Percentiles rank a stretch among this genome's conserved stretches.
Evolutionary conservation across 1,284 basidiomycete species (phyloP).

Genomic region (Ganoderma sinense): DNA sequence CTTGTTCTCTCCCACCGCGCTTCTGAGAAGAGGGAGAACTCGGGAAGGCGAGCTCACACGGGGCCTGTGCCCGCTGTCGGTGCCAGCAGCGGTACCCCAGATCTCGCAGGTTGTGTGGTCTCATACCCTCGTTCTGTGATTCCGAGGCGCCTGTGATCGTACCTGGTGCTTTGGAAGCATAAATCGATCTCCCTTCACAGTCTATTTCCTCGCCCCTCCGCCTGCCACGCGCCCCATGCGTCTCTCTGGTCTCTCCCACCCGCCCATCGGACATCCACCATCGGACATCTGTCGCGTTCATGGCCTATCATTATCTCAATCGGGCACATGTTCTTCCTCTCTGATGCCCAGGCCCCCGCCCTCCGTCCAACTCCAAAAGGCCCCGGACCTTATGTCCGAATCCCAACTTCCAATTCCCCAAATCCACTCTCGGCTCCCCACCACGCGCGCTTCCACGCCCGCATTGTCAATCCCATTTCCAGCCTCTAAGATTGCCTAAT

Average conservation of each 20-base stretch:
- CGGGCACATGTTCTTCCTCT: neutral
- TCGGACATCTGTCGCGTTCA: neutral
- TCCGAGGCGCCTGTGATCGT: constrained; percentile 21
- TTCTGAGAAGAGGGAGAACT: neutral
- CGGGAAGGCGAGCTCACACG: constrained; percentile 8
- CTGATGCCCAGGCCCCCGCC: neutral
- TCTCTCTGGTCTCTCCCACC: constrained; percentile 6
- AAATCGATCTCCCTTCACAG: constrained; percentile 25
- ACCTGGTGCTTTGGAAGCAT: constrained; percentile 23
- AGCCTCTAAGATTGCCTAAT: neutral
- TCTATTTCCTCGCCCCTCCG: constrained; percentile 21
- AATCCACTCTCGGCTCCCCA: neutral
- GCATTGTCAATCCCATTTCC: neutral
- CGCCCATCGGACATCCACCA: constrained; percentile 6
- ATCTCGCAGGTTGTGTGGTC: constrained; percentile 19
- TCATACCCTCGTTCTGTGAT: constrained; percentile 28
- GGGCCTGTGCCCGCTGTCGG: constrained; percentile 14
- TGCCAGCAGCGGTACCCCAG: constrained; percentile 24
- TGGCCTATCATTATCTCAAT: neutral
- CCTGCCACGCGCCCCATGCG: constrained; percentile 14
- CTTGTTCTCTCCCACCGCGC: neutral
- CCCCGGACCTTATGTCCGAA: constrained; percentile 6
- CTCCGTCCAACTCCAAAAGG: neutral
- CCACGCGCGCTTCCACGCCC: neutral
- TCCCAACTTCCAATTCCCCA: neutral